phyloP scores from a whole-genome alignment of 441 rosid species.

The Lagerstroemia fauriei region DNA sequence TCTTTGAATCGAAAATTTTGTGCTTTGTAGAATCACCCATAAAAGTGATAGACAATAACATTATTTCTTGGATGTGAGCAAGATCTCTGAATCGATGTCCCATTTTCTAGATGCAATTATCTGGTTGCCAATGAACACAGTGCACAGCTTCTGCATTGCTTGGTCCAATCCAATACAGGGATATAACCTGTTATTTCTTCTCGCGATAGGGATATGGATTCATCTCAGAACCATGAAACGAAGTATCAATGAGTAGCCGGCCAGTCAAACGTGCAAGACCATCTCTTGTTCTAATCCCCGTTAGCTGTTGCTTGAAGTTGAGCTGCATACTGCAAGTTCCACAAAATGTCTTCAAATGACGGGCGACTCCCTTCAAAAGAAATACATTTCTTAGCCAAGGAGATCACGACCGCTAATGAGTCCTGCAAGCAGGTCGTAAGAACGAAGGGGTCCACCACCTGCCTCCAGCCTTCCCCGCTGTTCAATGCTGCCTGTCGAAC shows the following conservation, averaged over 20 bases:
- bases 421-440: constrained; percentile 47
- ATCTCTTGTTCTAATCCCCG: constrained; percentile 14
- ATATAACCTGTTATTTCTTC: background rate
- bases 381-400: constrained; percentile 52
- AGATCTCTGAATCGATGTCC: background rate
- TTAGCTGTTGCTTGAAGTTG: constrained; percentile 48
- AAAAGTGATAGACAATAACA: background rate
- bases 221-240: background rate
- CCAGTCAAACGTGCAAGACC: background rate
- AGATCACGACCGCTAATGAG: constrained; percentile 48
- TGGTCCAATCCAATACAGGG: background rate
- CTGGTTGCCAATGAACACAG: background rate
- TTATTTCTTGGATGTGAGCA: background rate
- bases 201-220: background rate
- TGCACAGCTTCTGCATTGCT: background rate
- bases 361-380: constrained; percentile 50
- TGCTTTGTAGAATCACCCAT: background rate
- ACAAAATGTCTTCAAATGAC: constrained; percentile 54
- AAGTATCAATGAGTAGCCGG: background rate
- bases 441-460: constrained; percentile 42
- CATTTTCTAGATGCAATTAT: background rate
- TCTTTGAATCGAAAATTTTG: background rate
- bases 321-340: constrained; percentile 58
- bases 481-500: constrained; percentile 43
- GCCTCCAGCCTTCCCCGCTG: constrained; percentile 40